phyloP scores from a whole-genome alignment of 192 early-diverging fungal genomes.

The Glomus cerebriforme region DNA sequence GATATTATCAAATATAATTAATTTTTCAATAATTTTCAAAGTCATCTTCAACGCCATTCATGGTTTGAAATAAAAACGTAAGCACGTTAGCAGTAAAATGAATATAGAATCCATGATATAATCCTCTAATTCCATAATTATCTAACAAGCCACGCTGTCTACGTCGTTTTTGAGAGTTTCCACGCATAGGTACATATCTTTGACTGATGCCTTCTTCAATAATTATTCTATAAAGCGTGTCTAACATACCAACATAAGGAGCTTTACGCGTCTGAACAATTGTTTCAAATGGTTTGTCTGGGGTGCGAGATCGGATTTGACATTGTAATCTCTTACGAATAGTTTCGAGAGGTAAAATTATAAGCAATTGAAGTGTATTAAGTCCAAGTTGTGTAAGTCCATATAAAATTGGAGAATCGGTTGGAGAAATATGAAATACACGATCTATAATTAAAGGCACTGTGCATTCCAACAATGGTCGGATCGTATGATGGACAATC shows the following conservation, averaged over 20 bases:
- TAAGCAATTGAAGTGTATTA: slow-evolving; percentile 69
- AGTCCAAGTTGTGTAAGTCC: slow-evolving; percentile 64
- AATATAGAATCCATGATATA: slow-evolving; percentile 72
- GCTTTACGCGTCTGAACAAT: slow-evolving; percentile 65
- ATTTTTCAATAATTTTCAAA: slow-evolving; percentile 38
- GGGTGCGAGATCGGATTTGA: slow-evolving; percentile 66
- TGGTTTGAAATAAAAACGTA: slow-evolving; percentile 61
- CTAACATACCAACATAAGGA: slow-evolving; percentile 75
- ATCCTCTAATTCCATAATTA: slow-evolving; percentile 61
- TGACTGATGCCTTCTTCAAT: slow-evolving; percentile 70
- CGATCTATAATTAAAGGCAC: slow-evolving; percentile 68
- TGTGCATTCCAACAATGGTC: slow-evolving; percentile 69
- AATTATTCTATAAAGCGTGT: slow-evolving; percentile 67
- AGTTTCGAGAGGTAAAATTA: slow-evolving; percentile 86
- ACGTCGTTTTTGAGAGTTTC: slow-evolving; percentile 28
- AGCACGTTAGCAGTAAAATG: slow-evolving; percentile 61
- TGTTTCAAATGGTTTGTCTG: slow-evolving; percentile 62
- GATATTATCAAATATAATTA: no score
- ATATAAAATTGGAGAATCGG: slow-evolving; percentile 66
- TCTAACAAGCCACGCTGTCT: slow-evolving; percentile 39
- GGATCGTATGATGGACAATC: slow-evolving; percentile 75
- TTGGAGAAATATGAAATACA: slow-evolving; percentile 55
- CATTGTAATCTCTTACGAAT: slow-evolving; percentile 82
- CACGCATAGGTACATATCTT: slow-evolving; percentile 33
- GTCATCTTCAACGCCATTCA: slow-evolving; percentile 58